These are phyloP conservation scores for Amaranthus tricolor DNA, from an alignment of 179 eudicot species.

Conservation along the genomic window DNA sequence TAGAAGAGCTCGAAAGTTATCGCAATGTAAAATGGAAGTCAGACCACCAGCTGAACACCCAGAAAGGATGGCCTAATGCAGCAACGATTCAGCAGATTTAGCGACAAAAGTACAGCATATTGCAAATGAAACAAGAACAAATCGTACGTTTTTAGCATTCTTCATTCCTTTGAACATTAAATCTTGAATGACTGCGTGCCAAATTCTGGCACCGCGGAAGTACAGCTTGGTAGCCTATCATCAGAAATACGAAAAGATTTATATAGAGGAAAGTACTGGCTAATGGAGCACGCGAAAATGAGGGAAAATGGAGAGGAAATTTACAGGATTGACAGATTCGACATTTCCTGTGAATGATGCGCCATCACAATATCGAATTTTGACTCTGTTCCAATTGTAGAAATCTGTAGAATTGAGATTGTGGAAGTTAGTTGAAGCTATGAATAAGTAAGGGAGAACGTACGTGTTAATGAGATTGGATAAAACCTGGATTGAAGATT, in stretches of 20 bases:
- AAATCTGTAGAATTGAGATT: conserved; percentile 52
- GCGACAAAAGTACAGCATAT: background rate
- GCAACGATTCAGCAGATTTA: conserved; percentile 32
- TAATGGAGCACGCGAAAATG: background rate
- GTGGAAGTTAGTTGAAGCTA: conserved; percentile 10
- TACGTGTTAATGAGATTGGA: background rate
- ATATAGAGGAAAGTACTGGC: background rate
- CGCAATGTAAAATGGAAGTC: conserved; percentile 89
- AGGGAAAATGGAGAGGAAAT: conserved; percentile 8
- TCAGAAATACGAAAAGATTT: background rate
- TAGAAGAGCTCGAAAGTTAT: conserved; percentile 70
- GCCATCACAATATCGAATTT: conserved; percentile 91
- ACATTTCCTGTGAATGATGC: conserved; percentile 89
- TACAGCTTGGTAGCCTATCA: conserved; percentile 64
- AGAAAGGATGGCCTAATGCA: conserved; percentile 70
- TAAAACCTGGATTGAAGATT: conserved; percentile 69
- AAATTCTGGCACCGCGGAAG: conserved; percentile 83
- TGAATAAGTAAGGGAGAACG: background rate
- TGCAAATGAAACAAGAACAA: background rate
- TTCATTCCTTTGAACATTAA: conserved; percentile 78
- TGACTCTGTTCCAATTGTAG: conserved; percentile 87
- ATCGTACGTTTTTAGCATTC: conserved; percentile 69
- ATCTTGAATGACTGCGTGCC: conserved; percentile 77
- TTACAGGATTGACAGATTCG: conserved; percentile 76
- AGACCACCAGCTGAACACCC: conserved; percentile 99